Conservation (phyloP, 495 filamentous ascomycete species). For the Penicillium silybi region DNA sequence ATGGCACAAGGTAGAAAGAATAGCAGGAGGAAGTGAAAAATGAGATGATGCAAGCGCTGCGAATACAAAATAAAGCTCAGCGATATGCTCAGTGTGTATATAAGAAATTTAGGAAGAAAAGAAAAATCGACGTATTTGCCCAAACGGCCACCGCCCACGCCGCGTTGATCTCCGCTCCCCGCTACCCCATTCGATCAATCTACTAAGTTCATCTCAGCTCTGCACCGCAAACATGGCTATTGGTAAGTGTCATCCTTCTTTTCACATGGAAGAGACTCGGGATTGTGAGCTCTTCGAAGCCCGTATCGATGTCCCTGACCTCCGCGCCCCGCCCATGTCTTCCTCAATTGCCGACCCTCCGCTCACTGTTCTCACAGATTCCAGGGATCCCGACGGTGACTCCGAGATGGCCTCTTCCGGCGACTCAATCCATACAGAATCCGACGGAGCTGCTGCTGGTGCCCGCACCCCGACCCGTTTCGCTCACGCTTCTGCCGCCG, state of each 20-base stretch:
- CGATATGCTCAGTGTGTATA: conserved; percentile 14
- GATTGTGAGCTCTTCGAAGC: not conserved
- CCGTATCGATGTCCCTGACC: not conserved
- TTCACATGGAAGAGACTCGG: not conserved
- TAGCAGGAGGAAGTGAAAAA: not conserved
- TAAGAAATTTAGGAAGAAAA: conserved; percentile 14
- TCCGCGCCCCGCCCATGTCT: no score
- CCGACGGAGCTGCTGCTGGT: conserved; percentile 29
- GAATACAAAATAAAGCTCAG: not conserved
- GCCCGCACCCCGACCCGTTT: conserved; percentile 35
- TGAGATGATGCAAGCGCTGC: not conserved
- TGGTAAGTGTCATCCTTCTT: conserved; percentile 14
- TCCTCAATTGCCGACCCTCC: not conserved
- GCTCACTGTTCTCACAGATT: conserved; percentile 11
- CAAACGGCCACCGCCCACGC: conserved; percentile 25
- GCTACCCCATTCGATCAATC: conserved; percentile 1
- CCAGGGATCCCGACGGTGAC: conserved; percentile 51
- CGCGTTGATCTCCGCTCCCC: conserved; percentile 17
- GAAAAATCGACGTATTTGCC: conserved; percentile 21
- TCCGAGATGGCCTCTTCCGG: conserved; percentile 55
- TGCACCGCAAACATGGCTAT: conserved; percentile 17
- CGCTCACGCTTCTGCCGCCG: conserved; percentile 9
- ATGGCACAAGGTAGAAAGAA: conserved; percentile 31
- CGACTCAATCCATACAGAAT: conserved; percentile 34
- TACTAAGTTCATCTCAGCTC: not conserved